Conservation (phyloP, 495 filamentous ascomycete species). For the Penicillium silybi region DNA sequence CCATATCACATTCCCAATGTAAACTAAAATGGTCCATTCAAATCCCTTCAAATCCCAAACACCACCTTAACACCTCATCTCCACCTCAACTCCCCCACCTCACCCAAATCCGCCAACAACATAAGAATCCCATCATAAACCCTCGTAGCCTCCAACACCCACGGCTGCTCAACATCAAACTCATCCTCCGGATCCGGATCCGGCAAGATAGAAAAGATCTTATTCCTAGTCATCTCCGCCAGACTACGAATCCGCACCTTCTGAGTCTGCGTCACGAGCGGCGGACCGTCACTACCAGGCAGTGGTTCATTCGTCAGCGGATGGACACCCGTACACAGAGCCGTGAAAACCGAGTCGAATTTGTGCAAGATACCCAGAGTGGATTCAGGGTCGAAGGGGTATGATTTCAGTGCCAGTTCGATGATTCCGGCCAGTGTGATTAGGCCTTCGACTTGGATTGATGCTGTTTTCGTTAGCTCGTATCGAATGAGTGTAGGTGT, state of each 20-base stretch:
- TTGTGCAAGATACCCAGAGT: constrained; percentile 70
- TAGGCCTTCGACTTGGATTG: constrained; percentile 78
- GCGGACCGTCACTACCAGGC: constrained; percentile 52
- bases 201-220: constrained; percentile 60
- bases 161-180: constrained; percentile 21
- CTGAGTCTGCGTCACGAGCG: constrained; percentile 58
- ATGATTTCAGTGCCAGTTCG: constrained; percentile 59
- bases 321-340: constrained; percentile 64
- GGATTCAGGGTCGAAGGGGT: constrained; percentile 58
- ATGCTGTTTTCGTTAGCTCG: constrained; percentile 47
- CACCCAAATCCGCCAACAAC: constrained; percentile 56
- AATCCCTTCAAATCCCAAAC: neutral
- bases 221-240: constrained; percentile 50
- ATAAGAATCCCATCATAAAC: constrained; percentile 78
- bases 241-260: constrained; percentile 79
- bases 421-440: constrained; percentile 70
- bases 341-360: constrained; percentile 72
- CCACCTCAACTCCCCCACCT: neutral
- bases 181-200: constrained; percentile 32
- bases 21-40: neutral
- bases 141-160: constrained; percentile 65
- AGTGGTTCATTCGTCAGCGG: constrained; percentile 59
- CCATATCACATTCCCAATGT: neutral
- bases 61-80: neutral
- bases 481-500: neutral